phyloP scores from a whole-genome alignment of 2,329 filamentous ascomycete species.

The Clarireedia homoeocarpa region DNA sequence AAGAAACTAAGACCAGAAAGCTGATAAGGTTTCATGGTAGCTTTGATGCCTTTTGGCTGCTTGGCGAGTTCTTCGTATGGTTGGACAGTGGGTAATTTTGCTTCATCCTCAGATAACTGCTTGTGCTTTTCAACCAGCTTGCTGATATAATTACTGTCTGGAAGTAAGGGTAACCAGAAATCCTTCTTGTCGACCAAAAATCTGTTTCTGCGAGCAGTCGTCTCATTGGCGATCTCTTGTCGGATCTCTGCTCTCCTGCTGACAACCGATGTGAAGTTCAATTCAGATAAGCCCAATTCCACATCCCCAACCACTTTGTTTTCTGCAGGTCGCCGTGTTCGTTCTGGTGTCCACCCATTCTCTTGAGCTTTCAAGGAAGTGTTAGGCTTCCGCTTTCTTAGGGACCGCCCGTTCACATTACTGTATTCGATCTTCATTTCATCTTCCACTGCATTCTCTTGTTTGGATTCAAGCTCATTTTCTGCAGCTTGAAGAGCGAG shows the following conservation, averaged over 20 bases:
- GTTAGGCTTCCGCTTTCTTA: slow-evolving; percentile 19
- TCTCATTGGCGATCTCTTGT: slow-evolving; percentile 26
- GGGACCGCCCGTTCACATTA: background rate
- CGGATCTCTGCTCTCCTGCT: slow-evolving; percentile 8
- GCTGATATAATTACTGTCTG: slow-evolving; percentile 28
- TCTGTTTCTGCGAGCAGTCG: slow-evolving; percentile 23
- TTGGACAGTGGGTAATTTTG: slow-evolving; percentile 14
- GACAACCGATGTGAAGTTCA: background rate
- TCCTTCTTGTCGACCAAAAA: slow-evolving; percentile 31
- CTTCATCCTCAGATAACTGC: slow-evolving; percentile 18
- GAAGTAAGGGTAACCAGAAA: slow-evolving; percentile 28
- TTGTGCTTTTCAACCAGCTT: slow-evolving; percentile 26
- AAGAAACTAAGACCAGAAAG: slow-evolving; percentile 42
- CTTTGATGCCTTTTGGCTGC: slow-evolving; percentile 33
- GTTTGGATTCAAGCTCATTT: background rate
- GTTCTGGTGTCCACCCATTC: slow-evolving; percentile 12
- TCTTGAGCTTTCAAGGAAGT: slow-evolving; percentile 20
- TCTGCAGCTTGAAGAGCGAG: background rate
- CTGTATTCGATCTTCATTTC: slow-evolving; percentile 8
- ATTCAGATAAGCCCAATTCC: background rate
- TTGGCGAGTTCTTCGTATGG: slow-evolving; percentile 25
- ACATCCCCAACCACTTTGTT: background rate
- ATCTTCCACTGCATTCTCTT: slow-evolving; percentile 8
- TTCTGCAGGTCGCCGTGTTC: background rate
- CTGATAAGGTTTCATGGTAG: slow-evolving; percentile 44